Evolutionary conservation across 176 grass and related monocot genomes (phyloP), one percentile per base, ranked within the genome.

Genomic region (Oryza meyeriana): DNA sequence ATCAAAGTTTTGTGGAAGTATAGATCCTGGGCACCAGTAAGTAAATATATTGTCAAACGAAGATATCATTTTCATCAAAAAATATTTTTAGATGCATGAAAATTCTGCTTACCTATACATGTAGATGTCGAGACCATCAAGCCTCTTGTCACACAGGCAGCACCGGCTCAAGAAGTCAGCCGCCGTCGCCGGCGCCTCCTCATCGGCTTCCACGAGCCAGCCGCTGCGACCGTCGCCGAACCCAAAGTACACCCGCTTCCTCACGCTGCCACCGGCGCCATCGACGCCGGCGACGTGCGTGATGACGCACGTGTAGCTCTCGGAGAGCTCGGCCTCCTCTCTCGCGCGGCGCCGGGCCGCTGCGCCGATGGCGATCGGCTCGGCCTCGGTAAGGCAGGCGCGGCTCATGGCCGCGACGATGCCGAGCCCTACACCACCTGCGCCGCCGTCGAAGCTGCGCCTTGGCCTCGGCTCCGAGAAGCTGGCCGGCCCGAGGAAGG

Each of bases 301-400:
- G 73, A 93, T 90, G 73, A 93, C 91, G 55, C 91, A 87, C 0
- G 91, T 93, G 81, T 93, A 93, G 78, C 91, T 93, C 81, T 93
- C 90, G 0, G 90, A 92, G 48, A 85, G 66, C 62, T 88, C 87
- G 36, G 41, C 80, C 10, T 82, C 81, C 67, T 93, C 87, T 18
- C 28, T 28, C 9, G 74, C 34, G 1, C 77, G 82, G 29, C 81
- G 68, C 40, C 72, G 55, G 0, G 77, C 61, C 2, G 67, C 68
- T 12, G 84, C 10, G 4, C 80, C 84, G 17, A 92, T 81, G 42
- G 87, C 76, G 48, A 92, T 89, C 26, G 87, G 90, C 58, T 89
- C 73, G 22, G 87, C 84, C 0, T 58, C 29, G 20, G 50, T 59
- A 42, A 83, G 61, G 31, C 81, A 80, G 6, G 22, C 40, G 1